A percentile compares a stretch with the other conserved stretches of the same genome.
phyloP scores from a whole-genome alignment of 768 basidiomycete genomes.

The Boletus rex-veris region DNA sequence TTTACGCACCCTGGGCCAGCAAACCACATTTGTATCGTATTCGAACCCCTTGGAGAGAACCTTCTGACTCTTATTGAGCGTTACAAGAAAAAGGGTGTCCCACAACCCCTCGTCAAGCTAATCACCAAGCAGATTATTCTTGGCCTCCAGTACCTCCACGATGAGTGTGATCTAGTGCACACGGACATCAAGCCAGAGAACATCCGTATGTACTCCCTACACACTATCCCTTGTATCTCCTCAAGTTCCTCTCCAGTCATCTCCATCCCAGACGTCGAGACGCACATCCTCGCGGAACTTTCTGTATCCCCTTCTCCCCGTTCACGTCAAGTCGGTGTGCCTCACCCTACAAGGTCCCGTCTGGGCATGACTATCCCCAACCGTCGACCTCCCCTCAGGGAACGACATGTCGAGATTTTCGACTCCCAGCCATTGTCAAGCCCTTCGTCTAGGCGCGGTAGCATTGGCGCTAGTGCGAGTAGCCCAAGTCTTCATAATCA shows the following conservation, averaged over 20 bases:
- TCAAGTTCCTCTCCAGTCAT: conserved; percentile 50
- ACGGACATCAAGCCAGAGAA: conserved; percentile 97
- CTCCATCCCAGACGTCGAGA: conserved; percentile 76
- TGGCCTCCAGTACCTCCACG: conserved; percentile 88
- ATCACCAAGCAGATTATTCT: conserved; percentile 85
- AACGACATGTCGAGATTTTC: conserved; percentile 76
- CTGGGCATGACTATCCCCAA: conserved; percentile 60
- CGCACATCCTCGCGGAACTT: conserved; percentile 68
- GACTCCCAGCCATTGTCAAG: conserved; percentile 77
- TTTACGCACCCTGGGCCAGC: conserved; percentile 77
- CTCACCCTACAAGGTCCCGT: conserved; percentile 61
- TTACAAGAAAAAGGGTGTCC: conserved; percentile 80
- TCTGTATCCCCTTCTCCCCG: conserved; percentile 66
- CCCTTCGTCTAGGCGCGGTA: conserved; percentile 35
- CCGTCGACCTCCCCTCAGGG: conserved; percentile 42
- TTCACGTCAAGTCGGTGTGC: conserved; percentile 78
- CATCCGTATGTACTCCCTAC: conserved; percentile 61
- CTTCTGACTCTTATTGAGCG: conserved; percentile 71
- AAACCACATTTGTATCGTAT: conserved; percentile 87
- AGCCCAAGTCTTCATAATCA: conserved; percentile 17
- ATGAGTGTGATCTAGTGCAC: conserved; percentile 89
- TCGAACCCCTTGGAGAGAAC: conserved; percentile 82
- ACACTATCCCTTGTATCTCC: conserved; percentile 10
- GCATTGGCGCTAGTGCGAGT: conserved; percentile 30
- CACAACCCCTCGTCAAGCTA: conserved; percentile 75